Percentiles rank a stretch among this genome's conserved stretches.
phyloP scores from a whole-genome alignment of 2,329 filamentous ascomycete genomes.

The Drechslerella coelobrocha region DNA sequence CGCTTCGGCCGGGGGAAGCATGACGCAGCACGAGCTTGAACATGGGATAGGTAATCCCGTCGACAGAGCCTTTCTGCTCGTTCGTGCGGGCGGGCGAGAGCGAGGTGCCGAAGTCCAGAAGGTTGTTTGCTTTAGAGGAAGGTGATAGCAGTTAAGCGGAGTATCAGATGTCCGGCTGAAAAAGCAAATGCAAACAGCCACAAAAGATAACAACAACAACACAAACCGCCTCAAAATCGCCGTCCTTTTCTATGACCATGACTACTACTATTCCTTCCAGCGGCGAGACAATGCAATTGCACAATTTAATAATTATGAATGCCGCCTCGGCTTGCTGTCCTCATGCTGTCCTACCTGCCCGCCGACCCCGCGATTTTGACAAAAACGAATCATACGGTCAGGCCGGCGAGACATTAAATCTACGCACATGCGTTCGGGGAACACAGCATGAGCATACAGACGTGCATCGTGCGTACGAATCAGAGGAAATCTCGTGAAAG shows the following conservation, averaged over 20 bases:
- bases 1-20: constrained; percentile 24
- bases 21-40: constrained; percentile 12
- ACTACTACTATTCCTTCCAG: too few relatives aligned
- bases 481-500: neutral
- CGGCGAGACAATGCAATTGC: too few relatives aligned
- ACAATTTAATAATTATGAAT: too few relatives aligned
- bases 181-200: neutral
- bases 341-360: too few relatives aligned
- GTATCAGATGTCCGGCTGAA: neutral
- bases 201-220: too few relatives aligned
- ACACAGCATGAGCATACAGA: constrained; percentile 5
- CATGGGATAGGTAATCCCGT: constrained; percentile 16
- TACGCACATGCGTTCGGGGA: neutral
- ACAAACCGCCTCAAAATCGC: too few relatives aligned
- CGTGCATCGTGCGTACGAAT: neutral
- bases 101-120: neutral
- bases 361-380: too few relatives aligned
- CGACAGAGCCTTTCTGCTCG: neutral
- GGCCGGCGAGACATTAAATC: neutral
- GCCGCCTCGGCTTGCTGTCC: too few relatives aligned
- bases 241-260: too few relatives aligned
- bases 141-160: neutral
- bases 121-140: neutral
- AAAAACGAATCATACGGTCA: too few relatives aligned
- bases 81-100: neutral